These are phyloP conservation scores for Fraxinus quadrangulata DNA, from an alignment of 257 asterid genomes.

Conservation along the genomic window DNA sequence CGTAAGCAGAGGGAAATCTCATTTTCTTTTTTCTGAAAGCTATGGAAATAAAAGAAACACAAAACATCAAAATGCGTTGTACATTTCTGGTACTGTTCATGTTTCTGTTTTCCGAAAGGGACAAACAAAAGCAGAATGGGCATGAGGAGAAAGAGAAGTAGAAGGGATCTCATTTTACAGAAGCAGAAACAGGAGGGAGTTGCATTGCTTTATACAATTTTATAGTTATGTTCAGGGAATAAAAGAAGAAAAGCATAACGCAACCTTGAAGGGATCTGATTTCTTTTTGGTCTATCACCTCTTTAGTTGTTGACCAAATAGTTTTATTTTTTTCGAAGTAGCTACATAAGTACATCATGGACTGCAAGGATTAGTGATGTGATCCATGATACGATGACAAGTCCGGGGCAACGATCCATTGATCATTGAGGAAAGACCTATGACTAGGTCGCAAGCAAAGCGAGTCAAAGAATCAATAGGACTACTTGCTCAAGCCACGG, in stretches of 20 bases:
- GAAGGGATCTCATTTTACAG: not conserved
- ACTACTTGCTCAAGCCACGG: no score
- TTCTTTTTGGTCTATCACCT: not conserved
- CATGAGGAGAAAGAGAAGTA: not conserved
- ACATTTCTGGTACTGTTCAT: not conserved
- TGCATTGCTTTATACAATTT: not conserved
- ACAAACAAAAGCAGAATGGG: no score
- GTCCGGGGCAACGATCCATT: no score
- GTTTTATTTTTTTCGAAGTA: no score
- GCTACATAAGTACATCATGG: not conserved
- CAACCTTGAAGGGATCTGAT: not conserved
- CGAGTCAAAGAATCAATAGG: no score
- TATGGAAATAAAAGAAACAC: no score
- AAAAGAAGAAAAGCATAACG: not conserved
- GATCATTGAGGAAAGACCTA: no score
- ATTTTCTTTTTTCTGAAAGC: no score
- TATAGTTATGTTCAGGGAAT: not conserved
- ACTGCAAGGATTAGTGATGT: not conserved
- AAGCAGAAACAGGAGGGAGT: not conserved
- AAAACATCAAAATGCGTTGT: no score
- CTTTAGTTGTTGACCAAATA: not conserved
- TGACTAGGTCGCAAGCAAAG: no score
- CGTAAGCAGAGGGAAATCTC: no score
- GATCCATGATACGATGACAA: no score
- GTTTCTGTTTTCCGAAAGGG: not conserved